A percentile compares a stretch with the other conserved stretches of the same genome.
These are phyloP conservation scores for Neoarthrinium moseri DNA, from an alignment of 2,329 filamentous ascomycete genomes.

Conservation along the genomic window DNA sequence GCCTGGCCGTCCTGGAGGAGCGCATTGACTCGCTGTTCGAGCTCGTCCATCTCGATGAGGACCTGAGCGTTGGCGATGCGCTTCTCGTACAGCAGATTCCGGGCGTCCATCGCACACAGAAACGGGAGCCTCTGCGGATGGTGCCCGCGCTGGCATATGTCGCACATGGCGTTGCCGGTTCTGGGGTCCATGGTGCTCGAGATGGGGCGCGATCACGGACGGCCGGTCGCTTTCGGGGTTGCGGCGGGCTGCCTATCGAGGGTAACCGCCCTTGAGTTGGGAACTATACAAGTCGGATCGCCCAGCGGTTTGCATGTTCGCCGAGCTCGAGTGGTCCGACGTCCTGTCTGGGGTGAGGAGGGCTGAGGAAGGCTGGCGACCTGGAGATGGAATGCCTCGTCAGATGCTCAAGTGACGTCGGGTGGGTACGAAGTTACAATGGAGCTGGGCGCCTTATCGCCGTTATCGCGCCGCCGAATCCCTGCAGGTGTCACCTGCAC, in stretches of 20 bases:
- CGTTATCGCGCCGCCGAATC: constrained; percentile 15
- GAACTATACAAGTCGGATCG: background rate
- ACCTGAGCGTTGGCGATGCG: constrained; percentile 60
- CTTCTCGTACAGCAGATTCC: constrained; percentile 64
- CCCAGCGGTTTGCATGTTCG: background rate
- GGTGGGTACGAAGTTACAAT: constrained; percentile 15
- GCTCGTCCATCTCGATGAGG: constrained; percentile 62
- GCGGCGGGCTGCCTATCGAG: background rate
- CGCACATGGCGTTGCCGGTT: constrained; percentile 60
- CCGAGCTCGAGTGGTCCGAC: background rate
- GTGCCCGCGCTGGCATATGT: constrained; percentile 61
- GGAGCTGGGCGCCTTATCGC: constrained; percentile 15
- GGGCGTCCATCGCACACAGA: constrained; percentile 68
- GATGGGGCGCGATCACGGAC: constrained; percentile 12
- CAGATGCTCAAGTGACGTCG: constrained; percentile 18
- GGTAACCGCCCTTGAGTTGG: background rate
- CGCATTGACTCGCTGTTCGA: constrained; percentile 48
- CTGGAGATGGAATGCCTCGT: constrained; percentile 2
- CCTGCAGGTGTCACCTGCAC: background rate
- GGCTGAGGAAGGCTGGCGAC: constrained; percentile 5
- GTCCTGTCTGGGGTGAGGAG: background rate
- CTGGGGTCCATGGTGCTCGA: constrained; percentile 15
- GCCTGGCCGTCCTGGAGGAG: constrained; percentile 27
- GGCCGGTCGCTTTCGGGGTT: background rate
- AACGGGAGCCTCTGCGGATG: constrained; percentile 59